phyloP scores from a whole-genome alignment of 2,329 filamentous ascomycete species.

The Colletotrichum eremochloae region DNA sequence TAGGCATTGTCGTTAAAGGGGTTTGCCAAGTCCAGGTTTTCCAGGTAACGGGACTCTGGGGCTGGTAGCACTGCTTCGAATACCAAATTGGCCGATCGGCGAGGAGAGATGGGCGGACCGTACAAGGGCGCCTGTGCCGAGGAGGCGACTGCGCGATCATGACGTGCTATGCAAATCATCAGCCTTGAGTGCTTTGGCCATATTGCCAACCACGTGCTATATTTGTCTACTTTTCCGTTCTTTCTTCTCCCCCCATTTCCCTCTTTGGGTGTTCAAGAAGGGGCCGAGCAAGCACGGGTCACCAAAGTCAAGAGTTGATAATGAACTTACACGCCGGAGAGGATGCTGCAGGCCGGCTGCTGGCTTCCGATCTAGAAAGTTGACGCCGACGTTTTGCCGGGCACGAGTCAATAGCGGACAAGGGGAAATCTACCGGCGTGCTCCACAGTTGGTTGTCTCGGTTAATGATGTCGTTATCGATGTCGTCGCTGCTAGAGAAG shows the following conservation, averaged over 20 bases:
- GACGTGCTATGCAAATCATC: conserved; percentile 9
- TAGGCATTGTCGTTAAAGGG: conserved; percentile 40
- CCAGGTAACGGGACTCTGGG: background rate
- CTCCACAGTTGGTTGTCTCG: conserved; percentile 1
- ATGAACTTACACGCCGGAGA: conserved; percentile 15
- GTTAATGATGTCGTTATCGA: background rate
- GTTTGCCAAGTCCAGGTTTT: conserved; percentile 13
- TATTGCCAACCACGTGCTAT: background rate
- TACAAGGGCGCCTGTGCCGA: conserved; percentile 3
- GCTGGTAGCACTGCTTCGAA: conserved; percentile 10
- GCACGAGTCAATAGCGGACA: background rate
- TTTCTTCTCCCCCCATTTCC: background rate
- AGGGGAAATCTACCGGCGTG: background rate
- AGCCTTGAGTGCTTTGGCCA: background rate
- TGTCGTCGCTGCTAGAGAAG: background rate
- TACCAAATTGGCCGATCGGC: background rate
- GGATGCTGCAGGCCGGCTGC: conserved; percentile 4
- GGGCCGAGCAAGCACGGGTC: background rate
- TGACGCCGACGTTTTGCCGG: conserved; percentile 25
- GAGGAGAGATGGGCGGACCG: conserved; percentile 15
- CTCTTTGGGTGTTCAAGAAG: background rate
- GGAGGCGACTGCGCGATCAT: background rate
- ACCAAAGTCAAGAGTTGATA: background rate
- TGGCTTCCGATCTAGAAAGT: conserved; percentile 4
- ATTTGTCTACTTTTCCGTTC: background rate